Conservation (phyloP, 805 yeast species). For the Alloascoidea africana region DNA sequence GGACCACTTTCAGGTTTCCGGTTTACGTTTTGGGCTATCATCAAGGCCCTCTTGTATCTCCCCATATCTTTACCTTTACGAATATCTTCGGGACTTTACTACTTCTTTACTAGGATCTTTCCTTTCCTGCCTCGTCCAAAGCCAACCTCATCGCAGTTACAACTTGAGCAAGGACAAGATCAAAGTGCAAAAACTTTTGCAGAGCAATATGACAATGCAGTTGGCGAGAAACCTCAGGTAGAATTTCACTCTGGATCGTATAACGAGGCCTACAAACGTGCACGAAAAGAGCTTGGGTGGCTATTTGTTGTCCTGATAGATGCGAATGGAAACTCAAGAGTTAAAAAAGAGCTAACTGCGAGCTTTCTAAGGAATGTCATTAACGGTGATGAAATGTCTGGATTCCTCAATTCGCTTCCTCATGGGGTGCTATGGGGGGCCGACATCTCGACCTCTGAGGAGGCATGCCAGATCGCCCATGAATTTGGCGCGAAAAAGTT, state of each 20-base stretch:
- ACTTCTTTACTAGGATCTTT: background rate
- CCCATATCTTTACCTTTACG: background rate
- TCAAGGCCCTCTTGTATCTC: background rate
- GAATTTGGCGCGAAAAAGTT: slow-evolving; percentile 44
- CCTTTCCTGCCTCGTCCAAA: background rate
- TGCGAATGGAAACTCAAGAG: slow-evolving; percentile 3
- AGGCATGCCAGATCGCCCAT: slow-evolving; percentile 59
- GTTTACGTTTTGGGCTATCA: background rate
- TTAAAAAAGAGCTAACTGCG: background rate
- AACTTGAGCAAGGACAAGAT: background rate
- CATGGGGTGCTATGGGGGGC: slow-evolving; percentile 63
- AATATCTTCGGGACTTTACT: background rate
- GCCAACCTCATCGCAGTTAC: background rate
- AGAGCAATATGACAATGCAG: background rate
- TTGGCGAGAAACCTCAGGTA: background rate
- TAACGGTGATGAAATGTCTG: slow-evolving; percentile 33
- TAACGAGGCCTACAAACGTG: slow-evolving; percentile 48
- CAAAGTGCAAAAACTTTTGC: background rate
- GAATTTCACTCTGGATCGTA: slow-evolving; percentile 38
- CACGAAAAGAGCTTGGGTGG: slow-evolving; percentile 50
- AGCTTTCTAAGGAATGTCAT: no score
- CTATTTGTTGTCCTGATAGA: slow-evolving; percentile 50
- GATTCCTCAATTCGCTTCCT: slow-evolving; percentile 34
- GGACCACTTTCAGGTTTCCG: no score
- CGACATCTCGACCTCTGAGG: slow-evolving; percentile 41